These are phyloP conservation scores for Chlamydomonas asymmetrica DNA, from an alignment of 139 green algal species.

Conservation along the genomic window DNA sequence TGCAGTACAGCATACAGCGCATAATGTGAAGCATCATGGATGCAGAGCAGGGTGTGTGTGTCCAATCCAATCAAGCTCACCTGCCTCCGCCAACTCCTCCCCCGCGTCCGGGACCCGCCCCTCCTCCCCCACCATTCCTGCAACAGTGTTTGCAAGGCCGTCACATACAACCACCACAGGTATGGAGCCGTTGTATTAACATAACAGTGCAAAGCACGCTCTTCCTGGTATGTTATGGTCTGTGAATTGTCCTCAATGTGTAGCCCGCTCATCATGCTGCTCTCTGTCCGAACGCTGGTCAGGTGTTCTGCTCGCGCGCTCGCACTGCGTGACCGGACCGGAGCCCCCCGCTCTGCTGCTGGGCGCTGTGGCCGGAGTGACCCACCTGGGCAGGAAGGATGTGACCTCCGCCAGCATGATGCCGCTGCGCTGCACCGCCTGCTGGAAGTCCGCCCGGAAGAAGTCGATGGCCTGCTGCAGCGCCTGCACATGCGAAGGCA, in stretches of 20 bases:
- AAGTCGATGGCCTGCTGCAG: constrained; percentile 65
- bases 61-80: too few relatives aligned
- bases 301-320: neutral
- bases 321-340: neutral
- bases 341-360: constrained; percentile 13
- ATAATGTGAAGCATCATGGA: neutral
- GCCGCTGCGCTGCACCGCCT: constrained; percentile 41
- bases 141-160: too few relatives aligned
- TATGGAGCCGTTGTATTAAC: neutral
- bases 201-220: neutral
- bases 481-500: constrained; percentile 61
- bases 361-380: constrained; percentile 2
- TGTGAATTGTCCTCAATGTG: neutral
- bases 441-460: constrained; percentile 64
- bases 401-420: constrained; percentile 50
- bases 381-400: constrained; percentile 45
- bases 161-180: too few relatives aligned
- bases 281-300: neutral
- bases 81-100: too few relatives aligned
- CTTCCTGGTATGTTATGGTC: neutral
- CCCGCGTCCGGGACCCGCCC: too few relatives aligned
- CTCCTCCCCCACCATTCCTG: too few relatives aligned
- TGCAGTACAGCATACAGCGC: neutral
- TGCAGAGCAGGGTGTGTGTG: neutral
- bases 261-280: constrained; percentile 17